A percentile compares a stretch with the other conserved stretches of the same genome.
Conservation (phyloP, 805 yeast genomes). For the Cyberlindnera galapagoensis region DNA sequence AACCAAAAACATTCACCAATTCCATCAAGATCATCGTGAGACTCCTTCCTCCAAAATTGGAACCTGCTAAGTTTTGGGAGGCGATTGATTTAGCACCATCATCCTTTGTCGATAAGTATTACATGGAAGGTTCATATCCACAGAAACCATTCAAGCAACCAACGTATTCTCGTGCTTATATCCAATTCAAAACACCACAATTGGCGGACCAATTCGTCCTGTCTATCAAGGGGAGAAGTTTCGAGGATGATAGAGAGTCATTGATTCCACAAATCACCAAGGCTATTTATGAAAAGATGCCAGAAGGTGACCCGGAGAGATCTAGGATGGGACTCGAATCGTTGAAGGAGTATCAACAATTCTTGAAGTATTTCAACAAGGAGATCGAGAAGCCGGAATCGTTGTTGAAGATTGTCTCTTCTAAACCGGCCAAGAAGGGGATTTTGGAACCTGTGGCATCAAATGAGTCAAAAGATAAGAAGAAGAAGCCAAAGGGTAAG, state of each 20-base stretch:
- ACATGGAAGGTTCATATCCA: slow-evolving; percentile 35
- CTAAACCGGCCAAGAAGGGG: slow-evolving; percentile 3
- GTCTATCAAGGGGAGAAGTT: slow-evolving; percentile 14
- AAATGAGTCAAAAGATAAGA: slow-evolving; percentile 4
- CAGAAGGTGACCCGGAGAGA: slow-evolving; percentile 4
- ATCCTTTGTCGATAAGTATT: slow-evolving; percentile 25
- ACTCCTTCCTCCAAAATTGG: slow-evolving; percentile 36
- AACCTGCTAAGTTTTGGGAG: slow-evolving; percentile 25
- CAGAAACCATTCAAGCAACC: slow-evolving; percentile 33
- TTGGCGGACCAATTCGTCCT: slow-evolving; percentile 25
- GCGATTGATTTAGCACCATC: slow-evolving; percentile 14
- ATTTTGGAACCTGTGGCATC: slow-evolving; percentile 1
- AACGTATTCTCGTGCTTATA: slow-evolving; percentile 35
- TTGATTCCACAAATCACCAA: slow-evolving; percentile 31
- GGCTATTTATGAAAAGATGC: slow-evolving; percentile 30
- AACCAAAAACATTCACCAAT: too few relatives aligned
- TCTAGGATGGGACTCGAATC: slow-evolving; percentile 12
- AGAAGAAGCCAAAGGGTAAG: slow-evolving; percentile 3
- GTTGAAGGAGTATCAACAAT: slow-evolving; percentile 16
- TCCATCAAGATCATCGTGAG: slow-evolving; percentile 36
- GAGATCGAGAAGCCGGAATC: slow-evolving; percentile 16
- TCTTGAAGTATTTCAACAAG: slow-evolving; percentile 16
- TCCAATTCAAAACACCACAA: slow-evolving; percentile 27
- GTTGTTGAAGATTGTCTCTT: too few relatives aligned
- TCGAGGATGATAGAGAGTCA: slow-evolving; percentile 22